phyloP scores from a whole-genome alignment of 2,329 filamentous ascomycete genomes.

The Trichoderma sp. region DNA sequence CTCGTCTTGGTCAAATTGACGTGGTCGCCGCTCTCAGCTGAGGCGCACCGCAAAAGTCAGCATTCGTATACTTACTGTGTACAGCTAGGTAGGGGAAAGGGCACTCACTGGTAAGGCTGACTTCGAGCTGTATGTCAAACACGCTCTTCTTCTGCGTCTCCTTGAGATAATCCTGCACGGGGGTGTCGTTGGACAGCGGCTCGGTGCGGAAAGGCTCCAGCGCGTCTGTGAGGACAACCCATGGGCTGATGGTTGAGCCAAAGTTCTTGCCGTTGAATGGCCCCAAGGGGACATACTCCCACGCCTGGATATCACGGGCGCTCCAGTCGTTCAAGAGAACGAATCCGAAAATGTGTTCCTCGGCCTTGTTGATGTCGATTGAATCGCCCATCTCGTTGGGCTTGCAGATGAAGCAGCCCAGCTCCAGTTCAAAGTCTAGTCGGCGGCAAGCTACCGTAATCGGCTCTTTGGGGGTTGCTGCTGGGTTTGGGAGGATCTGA shows the following conservation, averaged over 20 bases:
- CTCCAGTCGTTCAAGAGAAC: conserved; percentile 69
- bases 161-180: conserved; percentile 52
- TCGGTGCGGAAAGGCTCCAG: conserved; percentile 43
- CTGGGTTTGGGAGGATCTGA: conserved; percentile 63
- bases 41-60: background rate
- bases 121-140: conserved; percentile 45
- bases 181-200: conserved; percentile 41
- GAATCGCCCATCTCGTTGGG: conserved; percentile 69
- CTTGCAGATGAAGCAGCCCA: conserved; percentile 74
- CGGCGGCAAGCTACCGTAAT: conserved; percentile 63
- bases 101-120: conserved; percentile 46
- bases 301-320: conserved; percentile 63
- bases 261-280: conserved; percentile 67
- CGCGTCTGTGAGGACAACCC: conserved; percentile 65
- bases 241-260: conserved; percentile 63
- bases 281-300: conserved; percentile 65
- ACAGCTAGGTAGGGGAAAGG: background rate
- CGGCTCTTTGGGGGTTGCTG: conserved; percentile 56
- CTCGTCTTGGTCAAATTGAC: conserved; percentile 43
- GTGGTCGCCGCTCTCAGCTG: conserved; percentile 41
- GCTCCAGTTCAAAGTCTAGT: conserved; percentile 78
- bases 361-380: conserved; percentile 67
- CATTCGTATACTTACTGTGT: background rate
- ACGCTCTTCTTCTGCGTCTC: conserved; percentile 53
- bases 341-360: conserved; percentile 71